Evolutionary conservation across 768 basidiomycete species (phyloP).

Genomic region (Rhodotorula babjevae): DNA sequence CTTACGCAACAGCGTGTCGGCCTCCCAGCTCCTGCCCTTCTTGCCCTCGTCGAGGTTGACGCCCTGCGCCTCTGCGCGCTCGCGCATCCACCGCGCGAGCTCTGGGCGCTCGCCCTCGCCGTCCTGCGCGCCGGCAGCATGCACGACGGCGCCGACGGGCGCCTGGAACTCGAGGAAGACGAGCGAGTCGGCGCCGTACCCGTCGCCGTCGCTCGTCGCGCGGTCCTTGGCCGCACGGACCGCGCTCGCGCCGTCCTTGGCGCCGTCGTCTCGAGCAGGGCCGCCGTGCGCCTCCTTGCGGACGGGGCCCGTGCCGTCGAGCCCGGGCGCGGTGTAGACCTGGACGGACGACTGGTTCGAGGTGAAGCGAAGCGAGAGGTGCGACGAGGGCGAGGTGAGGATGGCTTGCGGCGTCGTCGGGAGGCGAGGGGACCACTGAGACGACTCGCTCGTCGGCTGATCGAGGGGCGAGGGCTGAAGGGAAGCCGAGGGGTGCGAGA

Average conservation of each 20-base stretch:
- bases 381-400: constrained; percentile 16
- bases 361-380: constrained; percentile 30
- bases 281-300: constrained; percentile 17
- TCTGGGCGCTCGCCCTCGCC: not conserved
- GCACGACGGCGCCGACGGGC: constrained; percentile 22
- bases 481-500: not conserved
- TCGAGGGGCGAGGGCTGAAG: not conserved
- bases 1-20: constrained; percentile 17
- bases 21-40: constrained; percentile 22
- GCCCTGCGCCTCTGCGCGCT: not conserved
- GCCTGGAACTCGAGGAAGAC: constrained; percentile 38
- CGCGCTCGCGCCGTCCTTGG: not conserved
- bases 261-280: not conserved
- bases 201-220: not conserved
- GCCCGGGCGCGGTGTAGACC: constrained; percentile 18
- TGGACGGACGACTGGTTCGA: constrained; percentile 25
- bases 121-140: not conserved
- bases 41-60: not conserved
- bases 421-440: constrained; percentile 5
- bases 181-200: constrained; percentile 5
- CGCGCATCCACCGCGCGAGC: constrained; percentile 6
- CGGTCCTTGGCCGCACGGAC: not conserved
- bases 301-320: constrained; percentile 14
- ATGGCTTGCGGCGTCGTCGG: constrained; percentile 12
- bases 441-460: not conserved